A percentile compares a stretch with the other conserved stretches of the same genome.
Evolutionary conservation across 208 protist species (phyloP).

Genomic region (Leishmania aethiopica): DNA sequence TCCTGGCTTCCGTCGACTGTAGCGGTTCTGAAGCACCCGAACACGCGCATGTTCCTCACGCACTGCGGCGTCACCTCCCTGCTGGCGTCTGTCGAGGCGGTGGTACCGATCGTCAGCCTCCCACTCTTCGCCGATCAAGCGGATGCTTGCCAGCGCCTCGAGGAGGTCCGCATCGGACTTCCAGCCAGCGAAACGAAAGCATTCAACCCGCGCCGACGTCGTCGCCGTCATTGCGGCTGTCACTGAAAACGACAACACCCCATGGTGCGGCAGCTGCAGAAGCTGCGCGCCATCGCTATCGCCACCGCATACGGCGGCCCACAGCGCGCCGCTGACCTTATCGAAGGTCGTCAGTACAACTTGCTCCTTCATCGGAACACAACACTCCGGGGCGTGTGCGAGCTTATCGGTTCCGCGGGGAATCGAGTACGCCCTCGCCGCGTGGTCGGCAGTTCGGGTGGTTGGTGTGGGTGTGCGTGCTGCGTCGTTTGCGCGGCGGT

Average conservation of each 20-base stretch:
- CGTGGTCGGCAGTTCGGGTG: conserved; percentile 12
- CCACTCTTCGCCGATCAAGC: conserved; percentile 60
- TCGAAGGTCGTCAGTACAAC: conserved; percentile 52
- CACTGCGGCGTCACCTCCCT: conserved; percentile 59
- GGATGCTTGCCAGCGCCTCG: conserved; percentile 63
- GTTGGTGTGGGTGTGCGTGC: conserved; percentile 7
- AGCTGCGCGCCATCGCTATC: conserved; percentile 30
- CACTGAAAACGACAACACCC: not conserved
- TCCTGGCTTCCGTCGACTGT: conserved; percentile 35
- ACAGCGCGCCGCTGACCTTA: conserved; percentile 45
- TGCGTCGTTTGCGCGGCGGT: conserved; percentile 1
- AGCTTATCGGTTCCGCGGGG: conserved; percentile 16
- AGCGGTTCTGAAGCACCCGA: conserved; percentile 51
- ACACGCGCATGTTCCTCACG: conserved; percentile 45
- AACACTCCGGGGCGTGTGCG: conserved; percentile 37
- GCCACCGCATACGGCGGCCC: conserved; percentile 39
- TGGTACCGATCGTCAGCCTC: conserved; percentile 45
- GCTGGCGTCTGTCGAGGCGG: conserved; percentile 45
- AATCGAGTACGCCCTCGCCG: conserved; percentile 1
- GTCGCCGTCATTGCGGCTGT: conserved; percentile 24
- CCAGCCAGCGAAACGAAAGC: conserved; percentile 31
- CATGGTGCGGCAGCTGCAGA: conserved; percentile 26
- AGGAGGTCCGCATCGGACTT: conserved; percentile 40
- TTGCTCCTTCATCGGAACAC: conserved; percentile 35
- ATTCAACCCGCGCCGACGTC: conserved; percentile 41